Percentiles rank a stretch among this genome's conserved stretches.
phyloP scores from a whole-genome alignment of 192 early-diverging fungal genomes.

The Coemansia sp. region DNA sequence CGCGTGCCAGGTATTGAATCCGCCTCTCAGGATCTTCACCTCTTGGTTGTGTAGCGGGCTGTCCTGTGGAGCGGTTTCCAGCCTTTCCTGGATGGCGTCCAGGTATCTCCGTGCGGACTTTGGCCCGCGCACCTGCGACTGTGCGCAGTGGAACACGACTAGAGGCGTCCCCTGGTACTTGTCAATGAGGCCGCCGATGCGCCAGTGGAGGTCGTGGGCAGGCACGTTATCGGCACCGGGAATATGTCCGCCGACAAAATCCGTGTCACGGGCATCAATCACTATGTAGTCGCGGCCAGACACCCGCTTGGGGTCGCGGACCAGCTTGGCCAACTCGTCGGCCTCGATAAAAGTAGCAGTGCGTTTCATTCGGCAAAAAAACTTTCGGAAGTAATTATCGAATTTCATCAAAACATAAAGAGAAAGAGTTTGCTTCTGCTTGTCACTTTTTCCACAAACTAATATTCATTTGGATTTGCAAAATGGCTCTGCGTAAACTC shows the following conservation, averaged over 20 bases:
- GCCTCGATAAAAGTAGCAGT: constrained; percentile 12
- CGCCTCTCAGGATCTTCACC: constrained; percentile 62
- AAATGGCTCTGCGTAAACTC: constrained; percentile 48
- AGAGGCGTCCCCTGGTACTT: constrained; percentile 60
- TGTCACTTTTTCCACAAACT: neutral
- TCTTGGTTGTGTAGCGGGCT: constrained; percentile 33
- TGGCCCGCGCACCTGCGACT: constrained; percentile 81
- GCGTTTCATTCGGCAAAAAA: neutral
- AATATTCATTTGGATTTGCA: neutral
- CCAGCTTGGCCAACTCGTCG: constrained; percentile 54
- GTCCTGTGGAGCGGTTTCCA: constrained; percentile 5
- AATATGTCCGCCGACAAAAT: constrained; percentile 74
- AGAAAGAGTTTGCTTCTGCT: neutral
- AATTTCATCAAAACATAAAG: neutral
- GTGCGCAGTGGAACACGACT: constrained; percentile 83
- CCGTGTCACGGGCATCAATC: constrained; percentile 69
- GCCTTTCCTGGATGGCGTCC: constrained; percentile 40
- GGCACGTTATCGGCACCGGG: constrained; percentile 74
- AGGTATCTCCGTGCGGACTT: constrained; percentile 66
- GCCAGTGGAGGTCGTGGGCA: constrained; percentile 57
- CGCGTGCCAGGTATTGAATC: constrained; percentile 65
- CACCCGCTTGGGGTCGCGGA: constrained; percentile 57
- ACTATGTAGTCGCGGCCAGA: constrained; percentile 71
- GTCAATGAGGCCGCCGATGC: constrained; percentile 44
- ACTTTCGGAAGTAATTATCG: neutral